Conservation (phyloP, 2,329 filamentous ascomycete genomes). For the Zymoseptoria passerinii region DNA sequence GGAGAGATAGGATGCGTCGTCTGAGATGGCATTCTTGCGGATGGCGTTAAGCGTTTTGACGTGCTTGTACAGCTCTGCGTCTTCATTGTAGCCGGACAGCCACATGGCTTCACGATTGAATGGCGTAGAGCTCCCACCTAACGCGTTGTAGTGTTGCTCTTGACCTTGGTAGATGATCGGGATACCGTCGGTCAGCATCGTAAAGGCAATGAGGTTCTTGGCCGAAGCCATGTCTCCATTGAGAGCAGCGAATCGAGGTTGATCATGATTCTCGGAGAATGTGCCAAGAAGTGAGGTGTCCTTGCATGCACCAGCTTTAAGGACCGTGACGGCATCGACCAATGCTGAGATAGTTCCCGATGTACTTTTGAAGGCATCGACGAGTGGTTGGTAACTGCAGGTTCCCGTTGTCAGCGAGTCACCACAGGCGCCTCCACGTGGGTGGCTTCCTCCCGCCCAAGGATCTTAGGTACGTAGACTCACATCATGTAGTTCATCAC, state of each 20-base stretch:
- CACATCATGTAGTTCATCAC: constrained; percentile 42
- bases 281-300: constrained; percentile 33
- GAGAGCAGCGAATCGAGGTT: constrained; percentile 36
- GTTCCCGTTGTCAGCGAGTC: constrained; percentile 4
- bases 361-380: constrained; percentile 31
- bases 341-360: constrained; percentile 33
- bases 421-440: constrained; percentile 1
- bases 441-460: not conserved
- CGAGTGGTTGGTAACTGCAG: constrained; percentile 32
- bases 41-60: constrained; percentile 43
- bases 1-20: constrained; percentile 33
- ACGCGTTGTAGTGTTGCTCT: constrained; percentile 49
- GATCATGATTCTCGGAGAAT: constrained; percentile 35
- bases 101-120: constrained; percentile 37
- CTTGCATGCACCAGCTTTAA: constrained; percentile 29
- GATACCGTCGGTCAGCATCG: constrained; percentile 53
- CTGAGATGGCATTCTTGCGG: constrained; percentile 38
- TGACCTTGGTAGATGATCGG: constrained; percentile 59
- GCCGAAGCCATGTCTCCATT: constrained; percentile 49
- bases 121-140: constrained; percentile 28
- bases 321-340: constrained; percentile 24
- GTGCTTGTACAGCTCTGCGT: constrained; percentile 27
- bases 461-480: constrained; percentile 23
- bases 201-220: constrained; percentile 54
- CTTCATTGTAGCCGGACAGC: constrained; percentile 35